A percentile compares a stretch with the other conserved stretches of the same genome.
These are phyloP conservation scores for Penicillium olsonii DNA, from an alignment of 2,329 filamentous ascomycete genomes.

Conservation along the genomic window DNA sequence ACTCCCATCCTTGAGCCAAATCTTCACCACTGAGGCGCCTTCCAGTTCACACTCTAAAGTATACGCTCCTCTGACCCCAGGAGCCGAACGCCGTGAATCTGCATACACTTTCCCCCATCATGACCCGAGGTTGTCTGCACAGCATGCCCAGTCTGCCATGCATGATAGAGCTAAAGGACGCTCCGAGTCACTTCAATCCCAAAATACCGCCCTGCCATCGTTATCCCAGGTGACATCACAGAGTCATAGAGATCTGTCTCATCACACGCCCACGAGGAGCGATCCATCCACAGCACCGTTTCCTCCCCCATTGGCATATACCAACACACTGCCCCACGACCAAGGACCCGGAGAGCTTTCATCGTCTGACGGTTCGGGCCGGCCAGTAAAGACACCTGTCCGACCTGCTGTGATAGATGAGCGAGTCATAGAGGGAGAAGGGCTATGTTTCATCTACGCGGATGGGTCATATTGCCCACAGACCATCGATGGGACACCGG, in stretches of 20 bases:
- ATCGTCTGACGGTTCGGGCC: conserved; percentile 17
- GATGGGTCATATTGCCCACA: conserved; percentile 81
- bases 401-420: conserved; percentile 44
- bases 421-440: conserved; percentile 67
- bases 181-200: conserved; percentile 22
- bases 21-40: conserved; percentile 37
- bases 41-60: conserved; percentile 30
- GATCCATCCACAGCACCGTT: conserved; percentile 21
- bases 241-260: conserved; percentile 21
- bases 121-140: conserved; percentile 18
- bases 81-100: conserved; percentile 18
- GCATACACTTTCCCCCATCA: conserved; percentile 22
- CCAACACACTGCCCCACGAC: conserved; percentile 18
- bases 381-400: conserved; percentile 18
- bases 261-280: conserved; percentile 21
- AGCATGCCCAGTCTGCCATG: conserved; percentile 12
- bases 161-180: conserved; percentile 21
- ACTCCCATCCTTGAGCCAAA: conserved; percentile 43
- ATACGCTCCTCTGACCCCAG: conserved; percentile 21
- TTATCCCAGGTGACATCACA: conserved; percentile 33
- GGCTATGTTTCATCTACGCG: conserved; percentile 81
- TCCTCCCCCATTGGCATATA: conserved; percentile 19
- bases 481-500: conserved; percentile 78
- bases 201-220: conserved; percentile 29
- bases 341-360: conserved; percentile 13